These are phyloP conservation scores for Aspergillus aculeatus DNA, from an alignment of 2,329 filamentous ascomycete genomes.

Conservation along the genomic window DNA sequence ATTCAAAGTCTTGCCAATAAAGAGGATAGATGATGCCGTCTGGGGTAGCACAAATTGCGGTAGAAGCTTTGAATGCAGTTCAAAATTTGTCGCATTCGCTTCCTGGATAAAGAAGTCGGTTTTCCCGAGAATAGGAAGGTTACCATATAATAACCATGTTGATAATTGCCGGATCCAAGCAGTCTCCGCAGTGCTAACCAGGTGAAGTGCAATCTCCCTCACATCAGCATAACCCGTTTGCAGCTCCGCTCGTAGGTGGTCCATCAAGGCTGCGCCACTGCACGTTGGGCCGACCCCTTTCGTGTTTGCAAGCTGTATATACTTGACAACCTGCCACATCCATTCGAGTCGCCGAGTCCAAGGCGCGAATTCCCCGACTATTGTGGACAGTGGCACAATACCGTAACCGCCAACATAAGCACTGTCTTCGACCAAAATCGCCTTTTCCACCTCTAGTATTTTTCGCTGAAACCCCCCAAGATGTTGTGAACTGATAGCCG, in stretches of 20 bases:
- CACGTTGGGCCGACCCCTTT: slow-evolving; percentile 43
- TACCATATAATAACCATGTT: slow-evolving; percentile 87
- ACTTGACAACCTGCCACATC: slow-evolving; percentile 72
- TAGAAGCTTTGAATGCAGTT: slow-evolving; percentile 59
- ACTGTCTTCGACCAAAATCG: slow-evolving; percentile 73
- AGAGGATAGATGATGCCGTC: slow-evolving; percentile 80
- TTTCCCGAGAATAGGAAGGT: slow-evolving; percentile 71
- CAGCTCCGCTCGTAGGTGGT: slow-evolving; percentile 70
- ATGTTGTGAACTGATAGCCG: slow-evolving; percentile 71
- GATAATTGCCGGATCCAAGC: slow-evolving; percentile 90
- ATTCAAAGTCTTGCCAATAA: slow-evolving; percentile 85
- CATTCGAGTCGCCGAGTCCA: slow-evolving; percentile 85
- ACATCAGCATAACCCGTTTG: slow-evolving; percentile 89
- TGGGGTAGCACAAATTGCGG: slow-evolving; percentile 75
- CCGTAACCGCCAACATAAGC: slow-evolving; percentile 84
- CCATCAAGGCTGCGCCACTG: slow-evolving; percentile 71
- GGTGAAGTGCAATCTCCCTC: slow-evolving; percentile 68
- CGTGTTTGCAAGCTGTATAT: slow-evolving; percentile 57
- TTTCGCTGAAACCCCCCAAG: slow-evolving; percentile 78
- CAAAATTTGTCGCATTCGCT: slow-evolving; percentile 53
- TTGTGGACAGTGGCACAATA: slow-evolving; percentile 83
- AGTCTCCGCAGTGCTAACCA: slow-evolving; percentile 77
- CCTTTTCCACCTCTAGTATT: slow-evolving; percentile 78
- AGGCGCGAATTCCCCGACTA: slow-evolving; percentile 80
- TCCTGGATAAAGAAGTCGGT: slow-evolving; percentile 82